Percentiles rank a stretch among this genome's conserved stretches.
Evolutionary conservation across 108 stramenopile species (phyloP).

Genomic region (Schizochytrium sp.): DNA sequence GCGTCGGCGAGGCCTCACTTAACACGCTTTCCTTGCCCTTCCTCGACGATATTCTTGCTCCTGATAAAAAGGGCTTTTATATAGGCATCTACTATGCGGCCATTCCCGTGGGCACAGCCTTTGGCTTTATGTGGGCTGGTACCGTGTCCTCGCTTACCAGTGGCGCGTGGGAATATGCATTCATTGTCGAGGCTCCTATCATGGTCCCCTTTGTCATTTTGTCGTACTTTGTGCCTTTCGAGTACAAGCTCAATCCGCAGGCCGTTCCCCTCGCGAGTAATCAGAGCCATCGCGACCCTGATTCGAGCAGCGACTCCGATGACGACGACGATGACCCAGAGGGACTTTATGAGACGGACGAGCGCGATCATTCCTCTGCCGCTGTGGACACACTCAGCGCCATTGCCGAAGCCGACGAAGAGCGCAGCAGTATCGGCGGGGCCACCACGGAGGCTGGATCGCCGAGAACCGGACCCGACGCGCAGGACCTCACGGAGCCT

Average conservation of each 20-base stretch:
- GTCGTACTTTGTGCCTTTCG: neutral
- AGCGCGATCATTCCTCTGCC: too few relatives aligned
- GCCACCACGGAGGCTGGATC: too few relatives aligned
- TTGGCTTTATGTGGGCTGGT: conserved; percentile 13
- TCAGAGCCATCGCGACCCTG: neutral
- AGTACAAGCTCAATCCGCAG: neutral
- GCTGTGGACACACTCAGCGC: neutral
- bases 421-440: neutral
- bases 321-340: neutral
- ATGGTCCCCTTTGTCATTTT: neutral
- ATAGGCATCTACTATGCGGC: conserved; percentile 1
- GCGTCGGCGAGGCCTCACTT: neutral
- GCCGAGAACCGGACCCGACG: too few relatives aligned
- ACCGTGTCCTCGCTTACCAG: neutral
- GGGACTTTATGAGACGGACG: neutral
- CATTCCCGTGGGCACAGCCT: conserved; percentile 3
- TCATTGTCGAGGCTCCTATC: neutral
- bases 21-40: neutral
- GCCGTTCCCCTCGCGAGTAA: neutral
- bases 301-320: neutral
- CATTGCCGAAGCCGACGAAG: neutral
- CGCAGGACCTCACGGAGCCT: too few relatives aligned
- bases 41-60: neutral
- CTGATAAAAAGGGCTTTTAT: neutral
- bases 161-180: neutral